phyloP scores from a whole-genome alignment of 1,139 yeast species.

The Petasospora rhodanensis region DNA sequence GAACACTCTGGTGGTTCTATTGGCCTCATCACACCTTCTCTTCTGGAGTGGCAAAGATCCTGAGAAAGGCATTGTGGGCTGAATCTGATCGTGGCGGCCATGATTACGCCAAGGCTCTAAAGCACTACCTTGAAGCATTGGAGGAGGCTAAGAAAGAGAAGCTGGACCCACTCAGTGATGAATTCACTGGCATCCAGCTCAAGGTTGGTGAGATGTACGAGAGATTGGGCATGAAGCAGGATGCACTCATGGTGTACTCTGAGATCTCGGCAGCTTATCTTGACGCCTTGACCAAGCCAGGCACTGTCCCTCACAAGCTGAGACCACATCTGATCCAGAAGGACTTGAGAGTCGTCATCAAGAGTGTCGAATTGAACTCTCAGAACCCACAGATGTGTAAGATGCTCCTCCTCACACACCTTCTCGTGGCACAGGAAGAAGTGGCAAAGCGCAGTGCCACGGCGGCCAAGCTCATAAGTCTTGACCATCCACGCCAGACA shows the following conservation, averaged over 20 bases:
- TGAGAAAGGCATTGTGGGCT: conserved; percentile 79
- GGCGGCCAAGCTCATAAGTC: conserved; percentile 17
- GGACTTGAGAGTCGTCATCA: conserved; percentile 64
- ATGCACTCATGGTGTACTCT: conserved; percentile 61
- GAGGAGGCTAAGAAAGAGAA: conserved; percentile 40
- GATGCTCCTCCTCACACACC: conserved; percentile 59
- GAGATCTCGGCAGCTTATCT: conserved; percentile 64
- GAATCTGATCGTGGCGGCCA: conserved; percentile 70
- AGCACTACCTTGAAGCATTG: conserved; percentile 56
- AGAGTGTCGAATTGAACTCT: conserved; percentile 55
- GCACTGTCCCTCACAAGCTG: conserved; percentile 29
- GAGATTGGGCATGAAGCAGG: conserved; percentile 51
- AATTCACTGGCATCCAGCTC: conserved; percentile 81
- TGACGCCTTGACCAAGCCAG: conserved; percentile 43
- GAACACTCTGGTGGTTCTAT: conserved; percentile 44
- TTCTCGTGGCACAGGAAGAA: conserved; percentile 62
- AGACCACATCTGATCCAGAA: conserved; percentile 65
- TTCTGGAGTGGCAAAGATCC: conserved; percentile 56
- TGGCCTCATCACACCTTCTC: conserved; percentile 61
- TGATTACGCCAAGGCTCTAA: conserved; percentile 61
- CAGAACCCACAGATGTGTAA: conserved; percentile 49
- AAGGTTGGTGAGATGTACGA: conserved; percentile 87
- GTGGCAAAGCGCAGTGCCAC: conserved; percentile 33
- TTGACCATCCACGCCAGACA: conserved; percentile 12
- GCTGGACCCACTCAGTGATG: conserved; percentile 57